Base-by-base conservation (phyloP, 805 yeast species). In the Barnettozyma wickerhamii region DNA sequence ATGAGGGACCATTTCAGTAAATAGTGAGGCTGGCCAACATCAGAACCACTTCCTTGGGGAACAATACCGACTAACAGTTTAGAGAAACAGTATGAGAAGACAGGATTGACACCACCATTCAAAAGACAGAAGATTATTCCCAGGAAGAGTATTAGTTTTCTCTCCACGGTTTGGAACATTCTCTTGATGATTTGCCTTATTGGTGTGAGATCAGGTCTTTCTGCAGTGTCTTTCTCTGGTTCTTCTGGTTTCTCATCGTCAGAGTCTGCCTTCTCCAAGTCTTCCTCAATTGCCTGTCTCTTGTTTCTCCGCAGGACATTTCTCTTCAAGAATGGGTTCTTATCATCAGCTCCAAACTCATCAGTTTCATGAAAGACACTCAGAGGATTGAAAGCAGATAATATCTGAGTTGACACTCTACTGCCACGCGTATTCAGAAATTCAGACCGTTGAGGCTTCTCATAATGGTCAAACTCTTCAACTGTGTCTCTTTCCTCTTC, bases 41-140 rank as follows among this genome's bases (percentile, higher is more conserved):
- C 43, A 1, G 65, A 64, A 7, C 57, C 50, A 37, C 33, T 19
- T 6, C 40, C 34, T n/a, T 45, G 51, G 1, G 84, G 78, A 9
- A 85, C 69, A 52, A 87, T 75, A 12, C 81, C 83, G 19, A 72
- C 60, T 7, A 91, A 62, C 7, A 91, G 62, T 44, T 79, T 78
- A 1, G 97, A 77, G 47, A 90, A 78, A 20, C 84, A 74, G 55
- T 63, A 89, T 0, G 96, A 84, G 47, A 93, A 88, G 0, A 85
- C 62, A 0, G 98, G 97, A 43, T 78, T 81, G 1, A 76, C 60
- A 1, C 72, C 72, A 10, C 95, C 90, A 44, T 81, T 77, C 1
- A 74, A 35, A 0, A 80, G 46, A 0, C 89, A 68, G 5, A 72
- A 49, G 0, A 72, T 0, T 1, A 84, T 40, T 0, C 96, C 97